Percentiles rank a stretch among this genome's conserved stretches.
These are phyloP conservation scores for Eucalyptus cladocalyx DNA, from an alignment of 345 rosid species.

Conservation along the genomic window DNA sequence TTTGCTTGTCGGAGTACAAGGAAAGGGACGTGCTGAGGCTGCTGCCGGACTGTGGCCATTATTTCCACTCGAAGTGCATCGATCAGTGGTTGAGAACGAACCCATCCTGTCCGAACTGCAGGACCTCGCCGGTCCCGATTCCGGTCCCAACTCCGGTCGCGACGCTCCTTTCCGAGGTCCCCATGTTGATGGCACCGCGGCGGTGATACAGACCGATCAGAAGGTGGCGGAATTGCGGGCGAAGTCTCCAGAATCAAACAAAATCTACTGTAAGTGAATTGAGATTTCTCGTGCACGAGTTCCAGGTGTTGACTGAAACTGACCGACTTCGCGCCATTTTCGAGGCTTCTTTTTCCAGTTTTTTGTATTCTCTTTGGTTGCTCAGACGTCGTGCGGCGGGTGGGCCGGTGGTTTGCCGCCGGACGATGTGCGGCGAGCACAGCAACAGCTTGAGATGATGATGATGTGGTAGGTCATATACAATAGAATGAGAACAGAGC, in stretches of 20 bases:
- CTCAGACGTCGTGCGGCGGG: background rate
- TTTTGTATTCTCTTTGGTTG: background rate
- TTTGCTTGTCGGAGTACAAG: background rate
- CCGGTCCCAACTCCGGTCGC: background rate
- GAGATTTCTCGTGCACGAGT: background rate
- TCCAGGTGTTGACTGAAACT: background rate
- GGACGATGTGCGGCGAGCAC: background rate
- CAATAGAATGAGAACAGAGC: background rate
- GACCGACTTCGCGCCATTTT: background rate
- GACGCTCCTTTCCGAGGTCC: background rate
- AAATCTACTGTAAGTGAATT: background rate
- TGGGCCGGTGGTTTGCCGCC: background rate
- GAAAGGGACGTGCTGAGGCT: background rate
- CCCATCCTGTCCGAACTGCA: slow-evolving; percentile 3
- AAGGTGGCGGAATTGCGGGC: background rate
- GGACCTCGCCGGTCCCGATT: background rate
- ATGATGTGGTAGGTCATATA: background rate
- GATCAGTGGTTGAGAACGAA: background rate
- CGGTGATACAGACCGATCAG: background rate
- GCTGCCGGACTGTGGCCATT: background rate
- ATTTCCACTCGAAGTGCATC: background rate
- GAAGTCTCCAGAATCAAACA: background rate
- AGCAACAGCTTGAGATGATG: background rate
- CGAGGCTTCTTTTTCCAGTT: background rate
- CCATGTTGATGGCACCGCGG: background rate